Evolutionary conservation across 352 stramenopile species (phyloP).

Genomic region (Globisporangium paroecandrum): DNA sequence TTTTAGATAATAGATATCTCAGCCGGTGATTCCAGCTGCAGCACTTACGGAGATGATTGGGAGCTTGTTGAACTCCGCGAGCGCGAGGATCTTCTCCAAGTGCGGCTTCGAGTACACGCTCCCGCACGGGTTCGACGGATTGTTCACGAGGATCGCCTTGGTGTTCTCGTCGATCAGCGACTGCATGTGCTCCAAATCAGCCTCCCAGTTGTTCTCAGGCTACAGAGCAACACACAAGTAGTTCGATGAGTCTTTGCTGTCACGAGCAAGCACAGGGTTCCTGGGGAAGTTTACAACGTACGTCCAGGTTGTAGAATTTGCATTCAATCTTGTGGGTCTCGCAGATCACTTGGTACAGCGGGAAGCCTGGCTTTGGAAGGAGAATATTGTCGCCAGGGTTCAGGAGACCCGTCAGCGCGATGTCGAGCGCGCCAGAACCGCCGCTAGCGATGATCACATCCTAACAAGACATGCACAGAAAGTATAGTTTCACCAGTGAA

Average conservation of each 20-base stretch:
- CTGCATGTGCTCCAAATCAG: constrained; percentile 90
- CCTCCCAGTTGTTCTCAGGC: constrained; percentile 91
- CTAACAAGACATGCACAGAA: neutral
- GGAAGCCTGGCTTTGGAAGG: constrained; percentile 92
- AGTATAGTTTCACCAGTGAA: neutral
- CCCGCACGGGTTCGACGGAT: constrained; percentile 94
- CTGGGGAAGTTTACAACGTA: constrained; percentile 11
- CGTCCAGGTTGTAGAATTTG: constrained; percentile 87
- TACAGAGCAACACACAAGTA: constrained; percentile 15
- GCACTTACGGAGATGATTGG: constrained; percentile 91
- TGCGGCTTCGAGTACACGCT: constrained; percentile 91
- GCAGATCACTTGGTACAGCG: constrained; percentile 94
- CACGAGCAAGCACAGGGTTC: neutral
- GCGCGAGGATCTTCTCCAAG: constrained; percentile 63
- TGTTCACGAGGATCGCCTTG: constrained; percentile 94
- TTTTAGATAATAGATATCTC: neutral
- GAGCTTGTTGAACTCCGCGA: constrained; percentile 85
- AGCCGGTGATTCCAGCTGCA: constrained; percentile 1
- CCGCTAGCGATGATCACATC: constrained; percentile 93
- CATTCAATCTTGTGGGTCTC: constrained; percentile 90
- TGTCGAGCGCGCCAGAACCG: constrained; percentile 92
- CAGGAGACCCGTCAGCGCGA: constrained; percentile 88
- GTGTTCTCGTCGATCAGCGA: constrained; percentile 80
- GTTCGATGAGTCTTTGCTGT: neutral
- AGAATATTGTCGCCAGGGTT: constrained; percentile 92